Percentiles rank a stretch among this genome's conserved stretches.
phyloP scores from a whole-genome alignment of 768 basidiomycete genomes.

The Kwoniella heveanensis region DNA sequence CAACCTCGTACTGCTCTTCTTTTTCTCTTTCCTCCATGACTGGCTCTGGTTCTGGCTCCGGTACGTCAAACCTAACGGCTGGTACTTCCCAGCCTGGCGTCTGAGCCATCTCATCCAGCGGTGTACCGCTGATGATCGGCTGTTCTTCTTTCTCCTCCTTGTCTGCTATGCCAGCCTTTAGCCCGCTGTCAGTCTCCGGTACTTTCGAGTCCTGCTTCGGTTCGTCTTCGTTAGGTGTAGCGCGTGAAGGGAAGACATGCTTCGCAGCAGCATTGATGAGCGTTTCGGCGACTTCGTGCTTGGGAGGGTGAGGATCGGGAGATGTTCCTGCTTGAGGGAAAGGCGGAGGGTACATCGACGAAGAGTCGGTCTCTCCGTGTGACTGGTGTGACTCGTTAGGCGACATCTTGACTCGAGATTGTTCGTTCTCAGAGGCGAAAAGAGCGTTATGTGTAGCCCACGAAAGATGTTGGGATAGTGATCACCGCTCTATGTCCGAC shows the following conservation, averaged over 20 bases:
- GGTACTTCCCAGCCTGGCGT: conserved; percentile 30
- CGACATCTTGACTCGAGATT: background rate
- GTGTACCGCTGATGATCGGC: conserved; percentile 45
- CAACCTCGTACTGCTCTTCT: conserved; percentile 10
- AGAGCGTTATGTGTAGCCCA: background rate
- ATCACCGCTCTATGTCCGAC: background rate
- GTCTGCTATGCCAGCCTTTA: conserved; percentile 2
- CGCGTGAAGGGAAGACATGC: conserved; percentile 37
- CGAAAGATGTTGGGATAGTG: background rate
- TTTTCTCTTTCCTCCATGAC: conserved; percentile 13
- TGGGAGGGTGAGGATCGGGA: conserved; percentile 7
- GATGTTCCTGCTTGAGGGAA: conserved; percentile 15
- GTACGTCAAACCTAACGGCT: conserved; percentile 7
- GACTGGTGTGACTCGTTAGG: background rate
- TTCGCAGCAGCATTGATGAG: conserved; percentile 43
- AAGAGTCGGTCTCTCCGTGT: background rate
- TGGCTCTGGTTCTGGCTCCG: background rate
- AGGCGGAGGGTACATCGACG: conserved; percentile 7
- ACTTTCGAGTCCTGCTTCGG: conserved; percentile 2
- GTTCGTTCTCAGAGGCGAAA: too few relatives aligned
- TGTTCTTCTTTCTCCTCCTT: conserved; percentile 32
- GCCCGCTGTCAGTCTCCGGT: conserved; percentile 1
- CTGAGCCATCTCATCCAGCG: conserved; percentile 42
- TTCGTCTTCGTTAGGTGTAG: conserved; percentile 16
- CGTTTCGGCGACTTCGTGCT: conserved; percentile 35